phyloP scores from a whole-genome alignment of 2,329 filamentous ascomycete genomes.

The Fusarium sp. region DNA sequence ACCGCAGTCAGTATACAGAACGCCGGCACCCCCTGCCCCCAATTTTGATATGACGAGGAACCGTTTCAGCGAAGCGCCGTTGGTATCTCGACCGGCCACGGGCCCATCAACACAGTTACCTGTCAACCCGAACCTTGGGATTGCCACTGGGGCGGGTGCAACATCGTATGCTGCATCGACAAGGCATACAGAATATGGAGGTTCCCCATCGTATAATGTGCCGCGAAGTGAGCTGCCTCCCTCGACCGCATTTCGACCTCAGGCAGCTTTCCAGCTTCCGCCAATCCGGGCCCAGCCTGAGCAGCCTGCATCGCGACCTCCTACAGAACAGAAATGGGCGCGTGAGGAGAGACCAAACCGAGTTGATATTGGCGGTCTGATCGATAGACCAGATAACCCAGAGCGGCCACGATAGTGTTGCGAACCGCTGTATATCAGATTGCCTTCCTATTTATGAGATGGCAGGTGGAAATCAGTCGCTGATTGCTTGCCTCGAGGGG shows the following conservation, averaged over 20 bases:
- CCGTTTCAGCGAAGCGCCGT: constrained; percentile 54
- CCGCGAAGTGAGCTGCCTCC: constrained; percentile 64
- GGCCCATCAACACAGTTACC: constrained; percentile 50
- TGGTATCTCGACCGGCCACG: constrained; percentile 41
- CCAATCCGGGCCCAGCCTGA: constrained; percentile 60
- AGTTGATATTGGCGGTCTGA: constrained; percentile 71
- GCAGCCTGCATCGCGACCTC: constrained; percentile 24
- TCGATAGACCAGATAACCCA: constrained; percentile 66
- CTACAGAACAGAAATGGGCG: constrained; percentile 50
- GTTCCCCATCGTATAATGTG: constrained; percentile 63
- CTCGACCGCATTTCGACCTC: constrained; percentile 50
- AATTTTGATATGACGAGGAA: constrained; percentile 62
- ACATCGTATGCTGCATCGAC: constrained; percentile 61
- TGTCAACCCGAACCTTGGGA: constrained; percentile 49
- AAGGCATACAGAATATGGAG: constrained; percentile 59
- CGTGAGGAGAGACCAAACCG: constrained; percentile 66
- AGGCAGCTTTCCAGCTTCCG: constrained; percentile 60
- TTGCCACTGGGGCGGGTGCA: constrained; percentile 15
- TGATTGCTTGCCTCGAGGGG: not conserved
- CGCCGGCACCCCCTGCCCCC: constrained; percentile 60
- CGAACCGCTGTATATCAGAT: constrained; percentile 18
- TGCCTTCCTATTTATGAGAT: constrained; percentile 43
- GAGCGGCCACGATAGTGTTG: constrained; percentile 46
- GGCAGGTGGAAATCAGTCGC: not conserved
- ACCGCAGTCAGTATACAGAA: constrained; percentile 54